These are phyloP conservation scores for Trametes maxima DNA, from an alignment of 768 basidiomycete genomes.

Conservation along the genomic window DNA sequence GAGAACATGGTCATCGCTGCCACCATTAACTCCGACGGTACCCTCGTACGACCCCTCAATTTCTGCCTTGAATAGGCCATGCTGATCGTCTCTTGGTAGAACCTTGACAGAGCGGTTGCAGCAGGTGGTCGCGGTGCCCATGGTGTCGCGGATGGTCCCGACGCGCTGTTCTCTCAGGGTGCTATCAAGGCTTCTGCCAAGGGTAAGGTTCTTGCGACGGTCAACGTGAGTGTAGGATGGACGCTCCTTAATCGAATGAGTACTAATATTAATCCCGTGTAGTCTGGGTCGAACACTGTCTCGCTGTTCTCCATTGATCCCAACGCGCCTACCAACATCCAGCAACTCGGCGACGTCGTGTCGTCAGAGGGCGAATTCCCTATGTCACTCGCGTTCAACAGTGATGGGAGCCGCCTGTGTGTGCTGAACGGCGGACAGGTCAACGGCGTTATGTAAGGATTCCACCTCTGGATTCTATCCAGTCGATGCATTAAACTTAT, in stretches of 20 bases:
- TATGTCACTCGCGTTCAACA: slow-evolving; percentile 43
- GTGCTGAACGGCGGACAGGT: slow-evolving; percentile 40
- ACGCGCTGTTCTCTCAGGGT: slow-evolving; percentile 34
- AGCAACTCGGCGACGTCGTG: slow-evolving; percentile 46
- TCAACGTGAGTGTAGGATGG: slow-evolving; percentile 26
- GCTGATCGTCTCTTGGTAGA: slow-evolving; percentile 11
- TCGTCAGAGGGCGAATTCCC: slow-evolving; percentile 54
- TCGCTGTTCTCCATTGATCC: slow-evolving; percentile 44
- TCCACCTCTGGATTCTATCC: not conserved
- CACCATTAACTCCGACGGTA: slow-evolving; percentile 45
- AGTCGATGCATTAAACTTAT: no score
- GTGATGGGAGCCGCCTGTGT: slow-evolving; percentile 35
- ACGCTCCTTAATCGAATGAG: not conserved
- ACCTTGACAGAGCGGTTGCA: slow-evolving; percentile 22
- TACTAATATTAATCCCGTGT: not conserved
- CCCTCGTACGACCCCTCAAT: slow-evolving; percentile 34
- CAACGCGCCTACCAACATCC: slow-evolving; percentile 43
- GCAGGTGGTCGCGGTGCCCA: slow-evolving; percentile 29
- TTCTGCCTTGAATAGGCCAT: not conserved
- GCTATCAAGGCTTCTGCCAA: slow-evolving; percentile 29
- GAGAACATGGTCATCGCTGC: slow-evolving; percentile 49
- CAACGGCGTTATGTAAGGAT: slow-evolving; percentile 39
- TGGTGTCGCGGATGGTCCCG: slow-evolving; percentile 29
- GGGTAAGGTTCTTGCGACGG: slow-evolving; percentile 27
- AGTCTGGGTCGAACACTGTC: slow-evolving; percentile 51